These are phyloP conservation scores for Neurospora sp. DNA, from an alignment of 495 filamentous ascomycete species.

Conservation along the genomic window DNA sequence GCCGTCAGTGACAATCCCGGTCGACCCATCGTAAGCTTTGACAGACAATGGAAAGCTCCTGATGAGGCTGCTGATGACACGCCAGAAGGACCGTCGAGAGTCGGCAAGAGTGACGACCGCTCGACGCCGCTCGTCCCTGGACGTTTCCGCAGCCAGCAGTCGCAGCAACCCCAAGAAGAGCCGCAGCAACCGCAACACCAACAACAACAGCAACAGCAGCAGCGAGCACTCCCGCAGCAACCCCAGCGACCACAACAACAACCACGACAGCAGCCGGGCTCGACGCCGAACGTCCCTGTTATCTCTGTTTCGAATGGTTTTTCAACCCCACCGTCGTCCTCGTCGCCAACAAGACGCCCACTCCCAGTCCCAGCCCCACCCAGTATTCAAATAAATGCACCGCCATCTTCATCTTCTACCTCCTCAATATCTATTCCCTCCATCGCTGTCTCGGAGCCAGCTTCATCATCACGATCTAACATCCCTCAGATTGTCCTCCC, in stretches of 20 bases:
- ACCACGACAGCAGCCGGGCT: slow-evolving; percentile 7
- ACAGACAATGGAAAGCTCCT: slow-evolving; percentile 64
- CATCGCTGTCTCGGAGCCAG: slow-evolving; percentile 35
- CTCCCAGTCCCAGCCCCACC: slow-evolving; percentile 26
- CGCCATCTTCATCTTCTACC: slow-evolving; percentile 14
- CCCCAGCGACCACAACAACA: not conserved
- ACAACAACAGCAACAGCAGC: slow-evolving; percentile 8
- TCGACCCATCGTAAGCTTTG: slow-evolving; percentile 89
- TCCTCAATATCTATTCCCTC: slow-evolving; percentile 26
- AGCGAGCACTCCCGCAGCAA: slow-evolving; percentile 1
- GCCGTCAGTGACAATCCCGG: slow-evolving; percentile 75
- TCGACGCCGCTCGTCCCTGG: slow-evolving; percentile 18
- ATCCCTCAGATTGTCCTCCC: slow-evolving; percentile 6
- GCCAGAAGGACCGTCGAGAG: slow-evolving; percentile 28
- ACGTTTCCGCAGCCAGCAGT: slow-evolving; percentile 14
- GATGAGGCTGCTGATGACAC: slow-evolving; percentile 47
- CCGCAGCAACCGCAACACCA: not conserved
- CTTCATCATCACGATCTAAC: not conserved
- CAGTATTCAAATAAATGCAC: slow-evolving; percentile 29
- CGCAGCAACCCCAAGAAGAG: slow-evolving; percentile 15
- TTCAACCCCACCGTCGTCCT: slow-evolving; percentile 24
- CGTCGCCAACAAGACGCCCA: slow-evolving; percentile 20
- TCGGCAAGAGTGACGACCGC: slow-evolving; percentile 10
- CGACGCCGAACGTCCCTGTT: slow-evolving; percentile 36
- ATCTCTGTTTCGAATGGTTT: slow-evolving; percentile 48